Base-by-base conservation (phyloP, 805 yeast species). In the Saturnispora kantuleensis region DNA sequence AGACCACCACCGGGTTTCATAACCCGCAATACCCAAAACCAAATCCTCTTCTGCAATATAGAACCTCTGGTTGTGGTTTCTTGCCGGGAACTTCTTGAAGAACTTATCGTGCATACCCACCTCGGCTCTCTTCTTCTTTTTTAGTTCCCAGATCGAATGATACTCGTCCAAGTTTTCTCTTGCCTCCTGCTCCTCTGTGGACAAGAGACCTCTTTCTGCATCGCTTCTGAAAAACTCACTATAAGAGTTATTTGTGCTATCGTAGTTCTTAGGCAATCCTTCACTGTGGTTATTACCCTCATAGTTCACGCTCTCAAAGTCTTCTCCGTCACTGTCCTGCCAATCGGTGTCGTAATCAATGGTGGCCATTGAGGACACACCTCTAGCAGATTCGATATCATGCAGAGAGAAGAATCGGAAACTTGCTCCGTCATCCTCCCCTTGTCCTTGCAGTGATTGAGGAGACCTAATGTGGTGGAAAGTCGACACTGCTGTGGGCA, bases 31-130 rank as follows among this genome's bases (percentile, higher is more conserved):
- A 49, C 95, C 96, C 48, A 93, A 76, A 10, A 90, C 90, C 56
- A 93, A 68, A 66, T 93, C 99, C 59, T 93, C 98, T 60, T 93
- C 97, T 0, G 96, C 89, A 49, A 93, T 75, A 61, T 90, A 93
- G 61, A 84, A 87, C 46, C 96, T 71, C 63, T 93, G 99, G 52
- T 70, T 73, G 45, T 66, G 67, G 41, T 71, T 62, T 10, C 52
- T 62, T 0, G 84, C 71, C 4, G 65, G 64, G 44, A 59, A 58
- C 37, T 52, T 55, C 3, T 71, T 66, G 52, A 65, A 76, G 46
- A 67, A 65, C 45, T 65, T 65, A 38, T 73, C 75, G 49, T 73
- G 77, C 38, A 54, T 48, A 18, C 47, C 55, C 49, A 52, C 47
- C 35, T 47, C 68, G 42, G 52, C 55, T 44, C 47, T 64, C 39